phyloP scores from a whole-genome alignment of 331 rosid species.

The Erythrophleum ivorense region DNA sequence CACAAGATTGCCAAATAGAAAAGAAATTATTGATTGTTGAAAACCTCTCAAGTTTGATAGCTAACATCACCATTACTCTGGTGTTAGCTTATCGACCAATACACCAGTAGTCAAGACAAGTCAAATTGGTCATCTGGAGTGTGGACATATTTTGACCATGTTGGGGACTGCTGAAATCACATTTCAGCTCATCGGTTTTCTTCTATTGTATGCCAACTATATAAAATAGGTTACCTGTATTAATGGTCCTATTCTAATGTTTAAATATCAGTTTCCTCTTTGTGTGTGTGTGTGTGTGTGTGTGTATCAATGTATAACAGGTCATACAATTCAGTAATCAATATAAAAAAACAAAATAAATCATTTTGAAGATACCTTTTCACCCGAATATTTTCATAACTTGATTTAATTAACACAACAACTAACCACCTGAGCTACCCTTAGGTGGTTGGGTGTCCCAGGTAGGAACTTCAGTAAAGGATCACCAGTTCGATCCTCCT shows the following conservation, averaged over 20 bases:
- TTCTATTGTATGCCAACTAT: not conserved
- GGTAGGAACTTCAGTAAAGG: not conserved
- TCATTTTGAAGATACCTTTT: not conserved
- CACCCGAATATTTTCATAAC: constrained; percentile 3
- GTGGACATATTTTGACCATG: too few relatives aligned
- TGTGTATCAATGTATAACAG: not conserved
- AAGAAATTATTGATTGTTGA: not conserved
- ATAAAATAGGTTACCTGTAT: not conserved
- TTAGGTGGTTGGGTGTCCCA: not conserved
- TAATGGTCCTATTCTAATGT: not conserved
- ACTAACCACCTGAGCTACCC: not conserved
- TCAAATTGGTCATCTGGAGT: not conserved
- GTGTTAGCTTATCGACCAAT: not conserved
- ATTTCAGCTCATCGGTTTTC: not conserved
- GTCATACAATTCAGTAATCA: not conserved
- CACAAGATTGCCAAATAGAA: not conserved
- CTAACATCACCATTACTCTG: not conserved
- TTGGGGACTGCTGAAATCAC: not conserved
- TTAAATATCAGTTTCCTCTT: not conserved
- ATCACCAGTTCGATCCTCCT: not conserved
- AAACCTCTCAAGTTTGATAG: not conserved
- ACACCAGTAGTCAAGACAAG: not conserved
- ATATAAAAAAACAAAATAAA: not conserved
- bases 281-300: too few relatives aligned
- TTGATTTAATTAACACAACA: not conserved